Evolutionary conservation across 129 eudicot species (phyloP).

Genomic region (Flaveria brownii): DNA sequence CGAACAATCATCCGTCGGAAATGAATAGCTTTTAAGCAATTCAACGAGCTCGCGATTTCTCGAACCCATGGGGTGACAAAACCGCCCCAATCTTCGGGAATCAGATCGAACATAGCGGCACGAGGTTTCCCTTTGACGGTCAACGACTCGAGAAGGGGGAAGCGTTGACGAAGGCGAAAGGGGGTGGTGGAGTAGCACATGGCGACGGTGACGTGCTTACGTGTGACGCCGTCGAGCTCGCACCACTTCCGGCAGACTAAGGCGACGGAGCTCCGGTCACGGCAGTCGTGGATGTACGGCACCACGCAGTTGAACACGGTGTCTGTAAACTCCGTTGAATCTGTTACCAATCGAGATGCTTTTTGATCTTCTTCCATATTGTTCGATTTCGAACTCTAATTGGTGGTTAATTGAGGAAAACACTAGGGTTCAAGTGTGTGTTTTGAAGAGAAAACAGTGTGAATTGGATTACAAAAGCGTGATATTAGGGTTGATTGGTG

Average conservation of each 20-base stretch:
- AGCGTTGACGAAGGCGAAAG: conserved; percentile 25
- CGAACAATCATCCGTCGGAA: conserved; percentile 41
- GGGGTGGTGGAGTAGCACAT: conserved; percentile 43
- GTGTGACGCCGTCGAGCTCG: conserved; percentile 38
- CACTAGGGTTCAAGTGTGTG: too few species aligned
- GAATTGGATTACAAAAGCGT: too few species aligned
- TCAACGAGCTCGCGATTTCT: conserved; percentile 16
- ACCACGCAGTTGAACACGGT: conserved; percentile 43
- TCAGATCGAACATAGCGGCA: conserved; percentile 42
- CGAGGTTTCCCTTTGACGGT: conserved; percentile 43
- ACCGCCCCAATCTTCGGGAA: conserved; percentile 44
- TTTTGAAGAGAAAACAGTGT: too few species aligned
- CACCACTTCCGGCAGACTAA: conserved; percentile 41
- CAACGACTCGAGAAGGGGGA: conserved; percentile 37
- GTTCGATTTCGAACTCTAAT: conserved; percentile 12
- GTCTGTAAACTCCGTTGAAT: conserved; percentile 26
- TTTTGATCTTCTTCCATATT: conserved; percentile 24
- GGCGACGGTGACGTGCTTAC: conserved; percentile 32
- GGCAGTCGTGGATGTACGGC: conserved; percentile 26
- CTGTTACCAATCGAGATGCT: conserved; percentile 3
- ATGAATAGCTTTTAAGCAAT: conserved; percentile 34
- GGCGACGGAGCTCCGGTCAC: conserved; percentile 41
- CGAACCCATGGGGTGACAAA: conserved; percentile 36
- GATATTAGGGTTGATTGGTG: too few species aligned
- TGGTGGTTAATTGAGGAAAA: neutral